phyloP scores from a whole-genome alignment of 441 rosid genomes.

The Pelargonium australe region DNA sequence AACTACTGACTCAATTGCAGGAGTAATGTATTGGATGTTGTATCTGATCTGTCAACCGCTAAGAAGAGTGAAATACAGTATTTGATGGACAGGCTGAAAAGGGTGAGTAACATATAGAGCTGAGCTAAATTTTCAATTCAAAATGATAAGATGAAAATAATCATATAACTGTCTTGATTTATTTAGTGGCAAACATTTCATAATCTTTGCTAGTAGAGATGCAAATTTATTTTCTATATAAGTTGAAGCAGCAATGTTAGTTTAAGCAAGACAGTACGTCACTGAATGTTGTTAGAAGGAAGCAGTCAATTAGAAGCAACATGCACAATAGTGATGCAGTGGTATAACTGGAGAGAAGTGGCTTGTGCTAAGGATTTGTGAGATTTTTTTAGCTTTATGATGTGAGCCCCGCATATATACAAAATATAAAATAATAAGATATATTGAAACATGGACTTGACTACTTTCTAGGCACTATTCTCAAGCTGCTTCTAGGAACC shows the following conservation, averaged over 20 bases:
- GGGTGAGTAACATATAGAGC: constrained; percentile 33
- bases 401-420: not conserved
- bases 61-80: constrained; percentile 53
- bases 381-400: not conserved
- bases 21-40: constrained; percentile 53
- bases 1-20: constrained; percentile 33
- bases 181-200: not conserved
- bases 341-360: not conserved
- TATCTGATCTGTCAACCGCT: constrained; percentile 34
- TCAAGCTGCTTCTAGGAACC: not conserved
- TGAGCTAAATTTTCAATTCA: not conserved
- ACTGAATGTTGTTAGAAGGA: not conserved
- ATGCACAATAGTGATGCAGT: not conserved
- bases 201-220: not conserved
- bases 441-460: too few relatives aligned
- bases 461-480: not conserved
- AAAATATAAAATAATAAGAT: too few relatives aligned
- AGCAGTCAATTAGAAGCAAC: not conserved
- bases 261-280: not conserved
- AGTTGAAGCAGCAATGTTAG: not conserved
- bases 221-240: not conserved
- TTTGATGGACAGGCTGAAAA: constrained; percentile 42
- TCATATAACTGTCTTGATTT: not conserved
- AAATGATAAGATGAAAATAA: not conserved
- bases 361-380: not conserved